phyloP scores from a whole-genome alignment of 2,329 filamentous ascomycete genomes.

The Periconia macrospinosa region DNA sequence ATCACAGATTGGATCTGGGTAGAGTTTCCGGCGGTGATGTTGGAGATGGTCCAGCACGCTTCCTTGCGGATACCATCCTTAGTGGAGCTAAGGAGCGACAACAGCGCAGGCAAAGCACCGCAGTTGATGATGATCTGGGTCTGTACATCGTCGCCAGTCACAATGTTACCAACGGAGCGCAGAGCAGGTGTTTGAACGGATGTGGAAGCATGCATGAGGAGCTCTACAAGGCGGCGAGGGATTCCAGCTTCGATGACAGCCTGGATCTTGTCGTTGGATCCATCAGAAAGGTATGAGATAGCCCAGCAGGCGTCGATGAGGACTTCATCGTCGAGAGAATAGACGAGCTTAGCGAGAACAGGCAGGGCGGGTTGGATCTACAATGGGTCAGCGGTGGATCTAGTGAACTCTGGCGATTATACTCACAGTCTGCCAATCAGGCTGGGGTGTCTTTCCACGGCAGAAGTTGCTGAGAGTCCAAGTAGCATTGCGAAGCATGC shows the following conservation, averaged over 20 bases:
- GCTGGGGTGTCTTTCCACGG: conserved; percentile 98
- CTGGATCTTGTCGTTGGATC: conserved; percentile 98
- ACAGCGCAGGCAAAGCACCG: conserved; percentile 85
- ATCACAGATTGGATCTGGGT: conserved; percentile 96
- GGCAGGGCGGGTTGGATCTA: conserved; percentile 94
- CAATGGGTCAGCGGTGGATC: conserved; percentile 17
- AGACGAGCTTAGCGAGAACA: conserved; percentile 94
- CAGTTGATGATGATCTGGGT: conserved; percentile 99
- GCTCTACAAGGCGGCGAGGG: conserved; percentile 90
- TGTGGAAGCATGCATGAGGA: conserved; percentile 97
- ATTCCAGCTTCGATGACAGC: conserved; percentile 98
- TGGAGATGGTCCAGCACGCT: conserved; percentile 99
- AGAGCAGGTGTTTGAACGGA: conserved; percentile 97
- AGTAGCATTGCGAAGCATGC: conserved; percentile 97
- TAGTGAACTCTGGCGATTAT: not conserved
- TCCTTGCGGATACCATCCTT: conserved; percentile 99
- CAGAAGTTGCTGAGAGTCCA: conserved; percentile 99
- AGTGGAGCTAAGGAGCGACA: conserved; percentile 90
- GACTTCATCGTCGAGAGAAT: conserved; percentile 97
- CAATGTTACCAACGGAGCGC: conserved; percentile 96
- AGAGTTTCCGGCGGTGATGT: conserved; percentile 97
- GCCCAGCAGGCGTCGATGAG: conserved; percentile 99
- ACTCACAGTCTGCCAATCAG: conserved; percentile 93
- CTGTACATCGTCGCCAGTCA: conserved; percentile 97
- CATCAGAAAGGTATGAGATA: conserved; percentile 97